Evolutionary conservation across 1,284 basidiomycete genomes (phyloP).

Genomic region (Marasmius oreades): DNA sequence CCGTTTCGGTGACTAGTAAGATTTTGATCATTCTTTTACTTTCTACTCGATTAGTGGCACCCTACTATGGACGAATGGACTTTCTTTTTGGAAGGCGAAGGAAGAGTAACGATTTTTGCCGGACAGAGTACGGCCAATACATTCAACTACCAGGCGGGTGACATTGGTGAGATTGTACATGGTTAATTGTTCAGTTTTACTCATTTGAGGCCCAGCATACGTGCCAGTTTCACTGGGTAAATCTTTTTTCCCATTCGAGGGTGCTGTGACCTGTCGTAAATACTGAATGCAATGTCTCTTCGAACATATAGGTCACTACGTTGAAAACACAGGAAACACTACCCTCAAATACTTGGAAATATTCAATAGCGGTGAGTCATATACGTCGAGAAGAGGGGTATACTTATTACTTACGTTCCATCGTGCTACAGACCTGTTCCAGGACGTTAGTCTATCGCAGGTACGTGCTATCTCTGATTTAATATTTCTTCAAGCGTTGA

Average conservation of each 20-base stretch:
- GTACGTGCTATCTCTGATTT: slow-evolving; percentile 23
- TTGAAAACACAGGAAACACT: slow-evolving; percentile 69
- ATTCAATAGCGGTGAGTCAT: slow-evolving; percentile 47
- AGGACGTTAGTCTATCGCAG: slow-evolving; percentile 64
- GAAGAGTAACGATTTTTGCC: slow-evolving; percentile 64
- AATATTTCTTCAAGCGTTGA: not conserved
- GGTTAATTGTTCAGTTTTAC: not conserved
- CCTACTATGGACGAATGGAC: slow-evolving; percentile 69
- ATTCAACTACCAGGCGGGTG: slow-evolving; percentile 68
- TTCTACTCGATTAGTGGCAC: slow-evolving; percentile 59
- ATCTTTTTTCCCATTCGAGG: slow-evolving; percentile 2
- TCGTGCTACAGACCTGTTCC: slow-evolving; percentile 42
- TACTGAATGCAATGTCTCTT: not conserved
- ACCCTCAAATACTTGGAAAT: slow-evolving; percentile 64
- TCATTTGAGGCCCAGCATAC: slow-evolving; percentile 35
- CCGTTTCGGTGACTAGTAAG: too few species aligned
- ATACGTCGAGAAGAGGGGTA: not conserved
- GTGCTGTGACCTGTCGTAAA: too few species aligned
- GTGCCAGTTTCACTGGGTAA: slow-evolving; percentile 55
- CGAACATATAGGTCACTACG: slow-evolving; percentile 48
- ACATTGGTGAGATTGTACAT: slow-evolving; percentile 43
- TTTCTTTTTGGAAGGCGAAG: slow-evolving; percentile 54
- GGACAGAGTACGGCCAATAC: slow-evolving; percentile 58
- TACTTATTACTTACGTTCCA: not conserved
- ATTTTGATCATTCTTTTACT: too few species aligned